Conservation (phyloP, 495 filamentous ascomycete species). For the Aspergillus campestris region DNA sequence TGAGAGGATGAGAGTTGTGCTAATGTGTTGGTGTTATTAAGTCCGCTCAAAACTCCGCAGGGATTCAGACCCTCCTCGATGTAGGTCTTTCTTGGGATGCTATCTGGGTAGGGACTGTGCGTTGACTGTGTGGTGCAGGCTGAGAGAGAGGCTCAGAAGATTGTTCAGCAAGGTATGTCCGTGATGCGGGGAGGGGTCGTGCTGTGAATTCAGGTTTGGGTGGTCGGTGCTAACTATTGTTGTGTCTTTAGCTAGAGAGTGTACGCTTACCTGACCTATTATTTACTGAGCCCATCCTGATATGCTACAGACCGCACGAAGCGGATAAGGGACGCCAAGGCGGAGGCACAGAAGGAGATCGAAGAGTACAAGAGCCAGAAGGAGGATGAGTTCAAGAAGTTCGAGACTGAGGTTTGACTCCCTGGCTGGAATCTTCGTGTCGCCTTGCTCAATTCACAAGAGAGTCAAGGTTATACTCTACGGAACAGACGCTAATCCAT, state of each 20-base stretch:
- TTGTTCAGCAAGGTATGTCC: conserved; percentile 79
- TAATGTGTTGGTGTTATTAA: conserved; percentile 21
- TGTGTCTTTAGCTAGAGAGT: conserved; percentile 56
- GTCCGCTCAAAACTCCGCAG: conserved; percentile 97
- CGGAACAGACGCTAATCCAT: conserved; percentile 6
- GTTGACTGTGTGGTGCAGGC: conserved; percentile 47
- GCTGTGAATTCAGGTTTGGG: too few relatives aligned
- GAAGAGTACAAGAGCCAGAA: conserved; percentile 86
- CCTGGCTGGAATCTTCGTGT: not conserved
- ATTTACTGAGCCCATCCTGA: not conserved
- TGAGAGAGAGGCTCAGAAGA: conserved; percentile 97
- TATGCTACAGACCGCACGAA: conserved; percentile 82
- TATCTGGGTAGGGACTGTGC: not conserved
- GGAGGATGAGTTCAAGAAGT: conserved; percentile 91
- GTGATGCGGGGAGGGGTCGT: not conserved
- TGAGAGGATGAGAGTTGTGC: conserved; percentile 19
- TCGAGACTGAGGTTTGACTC: conserved; percentile 72
- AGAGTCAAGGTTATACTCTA: not conserved
- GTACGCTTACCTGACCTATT: conserved; percentile 33
- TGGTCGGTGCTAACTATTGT: too few relatives aligned
- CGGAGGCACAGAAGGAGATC: conserved; percentile 95
- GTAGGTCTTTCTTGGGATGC: conserved; percentile 46
- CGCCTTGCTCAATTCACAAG: not conserved
- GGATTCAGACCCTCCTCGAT: conserved; percentile 97
- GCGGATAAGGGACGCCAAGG: conserved; percentile 88